Percentiles rank a stretch among this genome's conserved stretches.
Evolutionary conservation across 2,329 filamentous ascomycete genomes (phyloP).

Genomic region (Beauveria scarabaeidicola): DNA sequence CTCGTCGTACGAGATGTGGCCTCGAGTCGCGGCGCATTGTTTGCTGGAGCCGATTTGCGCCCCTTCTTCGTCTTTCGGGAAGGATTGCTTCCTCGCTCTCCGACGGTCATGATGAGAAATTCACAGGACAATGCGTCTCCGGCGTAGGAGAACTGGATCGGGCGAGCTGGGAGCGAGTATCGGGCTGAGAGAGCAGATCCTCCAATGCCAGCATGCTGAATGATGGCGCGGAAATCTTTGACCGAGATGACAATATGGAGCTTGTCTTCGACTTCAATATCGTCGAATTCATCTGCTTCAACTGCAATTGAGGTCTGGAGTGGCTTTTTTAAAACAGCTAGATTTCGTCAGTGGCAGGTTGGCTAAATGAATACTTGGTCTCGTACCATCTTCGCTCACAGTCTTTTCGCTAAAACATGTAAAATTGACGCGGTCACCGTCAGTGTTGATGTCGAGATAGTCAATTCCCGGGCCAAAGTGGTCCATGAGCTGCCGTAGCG

Average conservation of each 20-base stretch:
- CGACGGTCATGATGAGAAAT: slow-evolving; percentile 76
- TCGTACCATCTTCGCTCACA: slow-evolving; percentile 47
- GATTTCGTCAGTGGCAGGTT: slow-evolving; percentile 11
- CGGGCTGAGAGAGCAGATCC: slow-evolving; percentile 57
- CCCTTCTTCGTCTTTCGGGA: slow-evolving; percentile 40
- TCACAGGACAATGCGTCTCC: slow-evolving; percentile 62
- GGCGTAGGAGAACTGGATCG: slow-evolving; percentile 64
- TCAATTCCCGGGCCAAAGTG: slow-evolving; percentile 76
- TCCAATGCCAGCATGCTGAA: slow-evolving; percentile 63
- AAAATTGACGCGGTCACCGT: slow-evolving; percentile 66
- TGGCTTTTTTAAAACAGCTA: slow-evolving; percentile 70
- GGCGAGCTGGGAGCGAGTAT: slow-evolving; percentile 63
- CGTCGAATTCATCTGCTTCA: slow-evolving; percentile 67
- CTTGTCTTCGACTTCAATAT: slow-evolving; percentile 64
- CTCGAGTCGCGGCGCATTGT: slow-evolving; percentile 35
- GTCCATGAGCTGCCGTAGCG: slow-evolving; percentile 66
- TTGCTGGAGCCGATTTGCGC: slow-evolving; percentile 29
- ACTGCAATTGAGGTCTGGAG: slow-evolving; percentile 72
- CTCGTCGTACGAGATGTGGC: slow-evolving; percentile 38
- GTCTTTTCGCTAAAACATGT: slow-evolving; percentile 78
- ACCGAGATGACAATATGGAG: slow-evolving; percentile 74
- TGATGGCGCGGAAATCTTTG: slow-evolving; percentile 73
- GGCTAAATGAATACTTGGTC: not conserved
- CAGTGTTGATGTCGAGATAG: slow-evolving; percentile 68
- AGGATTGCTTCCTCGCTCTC: slow-evolving; percentile 48